A percentile compares a stretch with the other conserved stretches of the same genome.
These are phyloP conservation scores for Sporothrix globosa DNA, from an alignment of 2,329 filamentous ascomycete genomes.

Conservation along the genomic window DNA sequence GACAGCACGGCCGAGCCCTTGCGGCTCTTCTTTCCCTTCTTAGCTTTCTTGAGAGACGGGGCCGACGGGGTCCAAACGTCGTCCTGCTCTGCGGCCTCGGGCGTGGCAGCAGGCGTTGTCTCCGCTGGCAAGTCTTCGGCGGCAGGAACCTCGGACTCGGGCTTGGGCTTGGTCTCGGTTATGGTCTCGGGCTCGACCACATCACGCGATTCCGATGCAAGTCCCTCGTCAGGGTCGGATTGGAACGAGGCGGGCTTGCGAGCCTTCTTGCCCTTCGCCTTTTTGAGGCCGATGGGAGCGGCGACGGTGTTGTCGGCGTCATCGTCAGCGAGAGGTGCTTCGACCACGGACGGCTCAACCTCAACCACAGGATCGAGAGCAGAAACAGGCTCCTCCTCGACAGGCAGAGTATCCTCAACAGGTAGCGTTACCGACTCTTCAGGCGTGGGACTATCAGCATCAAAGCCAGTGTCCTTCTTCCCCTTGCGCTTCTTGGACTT, in stretches of 20 bases:
- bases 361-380: neutral
- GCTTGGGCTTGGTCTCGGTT: neutral
- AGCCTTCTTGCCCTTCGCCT: constrained; percentile 28
- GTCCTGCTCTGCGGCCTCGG: neutral
- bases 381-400: neutral
- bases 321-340: neutral
- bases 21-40: constrained; percentile 41
- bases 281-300: constrained; percentile 21
- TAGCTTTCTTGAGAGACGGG: constrained; percentile 42
- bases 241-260: constrained; percentile 23
- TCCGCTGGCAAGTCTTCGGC: neutral
- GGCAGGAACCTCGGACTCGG: neutral
- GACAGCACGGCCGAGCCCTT: neutral
- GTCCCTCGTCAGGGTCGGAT: neutral
- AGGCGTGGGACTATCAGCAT: neutral
- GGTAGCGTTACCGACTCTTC: neutral
- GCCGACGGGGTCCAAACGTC: neutral
- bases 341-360: neutral
- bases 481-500: constrained; percentile 29
- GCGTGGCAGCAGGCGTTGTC: neutral
- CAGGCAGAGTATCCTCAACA: neutral
- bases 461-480: neutral
- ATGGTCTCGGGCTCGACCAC: neutral
- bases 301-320: neutral
- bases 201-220: constrained; percentile 3